These are phyloP conservation scores for Triadica sebifera DNA, from an alignment of 345 rosid genomes.

Conservation along the genomic window DNA sequence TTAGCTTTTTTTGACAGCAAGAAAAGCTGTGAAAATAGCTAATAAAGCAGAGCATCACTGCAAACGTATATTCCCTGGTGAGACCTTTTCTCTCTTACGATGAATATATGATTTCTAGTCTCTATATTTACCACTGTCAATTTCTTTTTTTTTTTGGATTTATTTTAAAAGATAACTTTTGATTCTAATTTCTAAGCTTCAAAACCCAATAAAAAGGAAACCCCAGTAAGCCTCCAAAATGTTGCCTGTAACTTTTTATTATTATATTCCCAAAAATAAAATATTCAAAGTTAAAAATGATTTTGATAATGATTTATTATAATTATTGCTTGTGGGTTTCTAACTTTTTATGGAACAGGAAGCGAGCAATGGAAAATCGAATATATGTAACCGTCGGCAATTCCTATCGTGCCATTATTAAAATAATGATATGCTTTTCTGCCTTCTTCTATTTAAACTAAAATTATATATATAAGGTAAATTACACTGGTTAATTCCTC, in stretches of 20 bases:
- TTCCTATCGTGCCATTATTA: slow-evolving; percentile 32
- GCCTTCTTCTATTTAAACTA: no score
- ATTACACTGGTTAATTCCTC: no score
- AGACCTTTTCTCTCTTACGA: slow-evolving; percentile 56
- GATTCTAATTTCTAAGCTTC: background rate
- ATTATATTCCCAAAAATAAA: background rate
- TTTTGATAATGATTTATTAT: background rate
- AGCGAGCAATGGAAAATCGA: background rate
- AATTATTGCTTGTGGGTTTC: background rate
- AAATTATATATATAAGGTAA: no score
- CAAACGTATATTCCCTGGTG: slow-evolving; percentile 58
- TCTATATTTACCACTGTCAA: slow-evolving; percentile 22
- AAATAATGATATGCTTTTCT: background rate
- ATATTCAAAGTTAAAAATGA: no score
- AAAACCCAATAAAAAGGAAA: slow-evolving; percentile 20
- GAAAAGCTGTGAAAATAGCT: slow-evolving; percentile 31
- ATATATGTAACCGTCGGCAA: slow-evolving; percentile 6
- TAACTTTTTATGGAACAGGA: slow-evolving; percentile 1
- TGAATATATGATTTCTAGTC: slow-evolving; percentile 31
- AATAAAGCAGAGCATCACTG: slow-evolving; percentile 37
- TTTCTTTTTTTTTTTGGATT: no score
- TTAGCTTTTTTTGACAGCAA: slow-evolving; percentile 21
- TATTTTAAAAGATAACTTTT: no score
- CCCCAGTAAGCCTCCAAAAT: slow-evolving; percentile 20
- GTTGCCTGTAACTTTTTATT: background rate